A percentile compares a stretch with the other conserved stretches of the same genome.
Conservation (phyloP, 176 grass and related monocot genomes). For the Olyra latifolia region DNA sequence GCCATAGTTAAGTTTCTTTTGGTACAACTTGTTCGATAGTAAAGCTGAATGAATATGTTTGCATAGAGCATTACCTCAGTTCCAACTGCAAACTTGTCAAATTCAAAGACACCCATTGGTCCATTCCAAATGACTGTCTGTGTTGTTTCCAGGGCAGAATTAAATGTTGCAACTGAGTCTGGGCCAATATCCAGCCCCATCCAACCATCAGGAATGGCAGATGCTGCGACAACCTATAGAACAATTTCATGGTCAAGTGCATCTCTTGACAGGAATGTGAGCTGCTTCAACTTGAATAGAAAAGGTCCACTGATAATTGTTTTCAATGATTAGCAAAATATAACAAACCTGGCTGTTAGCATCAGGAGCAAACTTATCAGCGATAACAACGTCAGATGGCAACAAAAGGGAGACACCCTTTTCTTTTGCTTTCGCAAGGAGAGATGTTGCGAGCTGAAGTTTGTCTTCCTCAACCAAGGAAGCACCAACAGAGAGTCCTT, state of each 20-base stretch:
- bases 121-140: conserved; percentile 79
- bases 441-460: conserved; percentile 63
- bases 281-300: background rate
- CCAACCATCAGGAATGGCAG: conserved; percentile 77
- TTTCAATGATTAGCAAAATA: background rate
- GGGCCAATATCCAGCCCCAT: conserved; percentile 81
- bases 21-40: background rate
- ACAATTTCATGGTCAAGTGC: conserved; percentile 21
- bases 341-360: conserved; percentile 58
- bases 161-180: conserved; percentile 58
- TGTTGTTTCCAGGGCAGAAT: conserved; percentile 55
- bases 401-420: conserved; percentile 71
- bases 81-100: conserved; percentile 65
- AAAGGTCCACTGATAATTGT: background rate
- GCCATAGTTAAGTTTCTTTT: conserved; percentile 14
- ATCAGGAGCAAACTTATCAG: conserved; percentile 80
- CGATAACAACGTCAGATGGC: conserved; percentile 64
- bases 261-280: conserved; percentile 10
- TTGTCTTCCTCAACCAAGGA: conserved; percentile 81
- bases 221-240: conserved; percentile 51
- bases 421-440: conserved; percentile 64
- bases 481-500: conserved; percentile 62
- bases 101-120: conserved; percentile 80
- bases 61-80: conserved; percentile 47
- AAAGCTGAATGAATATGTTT: conserved; percentile 8